Percentiles rank a stretch among this genome's conserved stretches.
phyloP scores from a whole-genome alignment of 139 green algal species.

The Chlorella sp. region DNA sequence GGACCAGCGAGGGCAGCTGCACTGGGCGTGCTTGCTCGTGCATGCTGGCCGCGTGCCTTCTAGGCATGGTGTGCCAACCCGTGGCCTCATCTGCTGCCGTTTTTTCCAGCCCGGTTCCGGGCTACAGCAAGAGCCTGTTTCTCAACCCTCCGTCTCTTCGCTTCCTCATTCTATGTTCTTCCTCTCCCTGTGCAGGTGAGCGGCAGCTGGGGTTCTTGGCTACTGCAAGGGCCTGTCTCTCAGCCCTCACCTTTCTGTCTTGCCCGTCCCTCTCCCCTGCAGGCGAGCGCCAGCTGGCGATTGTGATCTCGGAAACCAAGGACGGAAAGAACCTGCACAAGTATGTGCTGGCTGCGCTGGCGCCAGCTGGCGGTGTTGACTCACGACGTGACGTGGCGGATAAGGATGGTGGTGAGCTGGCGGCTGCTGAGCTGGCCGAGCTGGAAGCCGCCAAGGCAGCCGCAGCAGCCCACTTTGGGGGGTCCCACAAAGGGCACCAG shows the following conservation, averaged over 20 bases:
- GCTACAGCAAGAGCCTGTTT: too few relatives aligned
- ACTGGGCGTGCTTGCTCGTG: background rate
- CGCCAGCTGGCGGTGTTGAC: background rate
- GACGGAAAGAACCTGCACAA: slow-evolving; percentile 62
- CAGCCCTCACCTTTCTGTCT: background rate
- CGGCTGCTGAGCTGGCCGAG: background rate
- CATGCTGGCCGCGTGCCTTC: background rate
- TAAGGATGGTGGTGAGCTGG: background rate
- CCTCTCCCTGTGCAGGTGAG: slow-evolving; percentile 42
- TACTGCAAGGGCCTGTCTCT: background rate
- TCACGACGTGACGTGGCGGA: background rate
- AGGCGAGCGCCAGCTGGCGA: slow-evolving; percentile 67
- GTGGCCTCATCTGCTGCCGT: too few relatives aligned
- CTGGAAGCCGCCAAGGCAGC: background rate
- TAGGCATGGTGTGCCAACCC: too few relatives aligned
- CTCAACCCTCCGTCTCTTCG: too few relatives aligned
- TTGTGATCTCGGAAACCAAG: slow-evolving; percentile 67
- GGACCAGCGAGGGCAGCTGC: too few relatives aligned
- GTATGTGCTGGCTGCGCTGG: slow-evolving; percentile 58
- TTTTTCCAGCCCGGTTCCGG: too few relatives aligned
- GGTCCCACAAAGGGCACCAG: background rate
- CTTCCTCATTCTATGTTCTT: too few relatives aligned
- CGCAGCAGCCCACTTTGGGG: slow-evolving; percentile 8
- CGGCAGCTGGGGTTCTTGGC: slow-evolving; percentile 66
- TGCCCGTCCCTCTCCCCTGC: background rate